These are phyloP conservation scores for Populus euphratica DNA, from an alignment of 345 rosid genomes.

Conservation along the genomic window DNA sequence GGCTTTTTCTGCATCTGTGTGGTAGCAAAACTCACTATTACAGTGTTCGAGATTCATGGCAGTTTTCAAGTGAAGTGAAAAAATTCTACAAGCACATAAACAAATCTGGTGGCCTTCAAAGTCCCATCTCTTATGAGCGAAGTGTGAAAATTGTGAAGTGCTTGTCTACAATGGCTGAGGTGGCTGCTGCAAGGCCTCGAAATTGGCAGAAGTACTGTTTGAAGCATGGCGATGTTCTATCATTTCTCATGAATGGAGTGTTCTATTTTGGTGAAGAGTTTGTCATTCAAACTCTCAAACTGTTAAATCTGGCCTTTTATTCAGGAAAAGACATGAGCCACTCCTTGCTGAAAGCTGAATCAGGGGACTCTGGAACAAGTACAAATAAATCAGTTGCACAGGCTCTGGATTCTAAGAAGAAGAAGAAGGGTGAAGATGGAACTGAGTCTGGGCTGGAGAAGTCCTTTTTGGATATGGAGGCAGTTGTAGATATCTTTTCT, in stretches of 20 bases:
- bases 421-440: slow-evolving; percentile 89
- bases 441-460: slow-evolving; percentile 73
- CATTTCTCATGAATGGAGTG: slow-evolving; percentile 69
- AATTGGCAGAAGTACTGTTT: slow-evolving; percentile 99
- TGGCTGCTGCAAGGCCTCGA: slow-evolving; percentile 86
- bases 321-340: slow-evolving; percentile 77
- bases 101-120: slow-evolving; percentile 88
- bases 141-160: slow-evolving; percentile 92
- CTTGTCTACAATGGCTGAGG: slow-evolving; percentile 90
- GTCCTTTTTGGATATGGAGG: slow-evolving; percentile 89
- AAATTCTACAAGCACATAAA: slow-evolving; percentile 76
- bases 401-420: slow-evolving; percentile 75
- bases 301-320: slow-evolving; percentile 81
- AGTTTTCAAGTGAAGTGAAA: slow-evolving; percentile 85
- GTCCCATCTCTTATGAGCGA: slow-evolving; percentile 77
- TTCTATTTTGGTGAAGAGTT: slow-evolving; percentile 93
- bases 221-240: slow-evolving; percentile 75
- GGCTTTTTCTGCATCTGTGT: slow-evolving; percentile 91
- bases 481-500: slow-evolving; percentile 64
- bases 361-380: slow-evolving; percentile 54
- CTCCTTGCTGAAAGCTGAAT: slow-evolving; percentile 59
- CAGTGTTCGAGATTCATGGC: slow-evolving; percentile 94
- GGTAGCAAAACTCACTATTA: slow-evolving; percentile 98
- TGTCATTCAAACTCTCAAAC: slow-evolving; percentile 83
- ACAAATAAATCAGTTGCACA: slow-evolving; percentile 66